Evolutionary conservation across 208 protist species (phyloP).

Genomic region (Wallacemonas rigidus): DNA sequence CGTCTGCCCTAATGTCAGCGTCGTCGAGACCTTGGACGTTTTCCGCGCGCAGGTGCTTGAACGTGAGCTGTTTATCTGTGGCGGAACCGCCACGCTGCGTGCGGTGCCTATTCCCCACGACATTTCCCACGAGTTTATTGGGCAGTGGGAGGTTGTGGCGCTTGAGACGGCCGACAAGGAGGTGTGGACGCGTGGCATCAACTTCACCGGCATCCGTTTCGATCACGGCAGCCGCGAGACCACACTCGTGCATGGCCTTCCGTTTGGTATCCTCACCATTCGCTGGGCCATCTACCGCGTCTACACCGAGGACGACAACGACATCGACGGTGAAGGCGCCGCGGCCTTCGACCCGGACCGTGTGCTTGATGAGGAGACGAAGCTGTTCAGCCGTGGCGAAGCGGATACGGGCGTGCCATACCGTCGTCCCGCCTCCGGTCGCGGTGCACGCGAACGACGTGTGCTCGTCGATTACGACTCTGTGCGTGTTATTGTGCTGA

Average conservation of each 20-base stretch:
- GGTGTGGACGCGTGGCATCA: conserved; percentile 50
- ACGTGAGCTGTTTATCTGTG: conserved; percentile 73
- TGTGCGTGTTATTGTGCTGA: conserved; percentile 75
- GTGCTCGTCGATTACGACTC: conserved; percentile 81
- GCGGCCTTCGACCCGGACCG: no score
- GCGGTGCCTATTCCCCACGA: conserved; percentile 73
- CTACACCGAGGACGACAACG: conserved; percentile 15
- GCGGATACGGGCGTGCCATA: not conserved
- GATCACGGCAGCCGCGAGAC: conserved; percentile 42
- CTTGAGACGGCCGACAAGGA: conserved; percentile 56
- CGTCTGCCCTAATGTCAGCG: conserved; percentile 58
- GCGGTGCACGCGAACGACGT: conserved; percentile 14
- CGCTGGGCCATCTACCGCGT: conserved; percentile 79
- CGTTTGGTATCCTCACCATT: conserved; percentile 86
- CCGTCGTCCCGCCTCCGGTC: not conserved
- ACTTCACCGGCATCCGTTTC: conserved; percentile 71
- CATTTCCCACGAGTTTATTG: conserved; percentile 63
- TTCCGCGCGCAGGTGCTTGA: conserved; percentile 66
- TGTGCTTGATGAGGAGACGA: not conserved
- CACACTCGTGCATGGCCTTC: conserved; percentile 69
- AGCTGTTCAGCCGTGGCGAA: conserved; percentile 8
- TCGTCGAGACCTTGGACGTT: conserved; percentile 73
- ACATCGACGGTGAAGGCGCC: not conserved
- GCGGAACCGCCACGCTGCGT: conserved; percentile 52
- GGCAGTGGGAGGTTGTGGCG: conserved; percentile 84